A percentile compares a stretch with the other conserved stretches of the same genome.
Evolutionary conservation across 257 asterid genomes (phyloP).

Genomic region (Pogostemon cablin): DNA sequence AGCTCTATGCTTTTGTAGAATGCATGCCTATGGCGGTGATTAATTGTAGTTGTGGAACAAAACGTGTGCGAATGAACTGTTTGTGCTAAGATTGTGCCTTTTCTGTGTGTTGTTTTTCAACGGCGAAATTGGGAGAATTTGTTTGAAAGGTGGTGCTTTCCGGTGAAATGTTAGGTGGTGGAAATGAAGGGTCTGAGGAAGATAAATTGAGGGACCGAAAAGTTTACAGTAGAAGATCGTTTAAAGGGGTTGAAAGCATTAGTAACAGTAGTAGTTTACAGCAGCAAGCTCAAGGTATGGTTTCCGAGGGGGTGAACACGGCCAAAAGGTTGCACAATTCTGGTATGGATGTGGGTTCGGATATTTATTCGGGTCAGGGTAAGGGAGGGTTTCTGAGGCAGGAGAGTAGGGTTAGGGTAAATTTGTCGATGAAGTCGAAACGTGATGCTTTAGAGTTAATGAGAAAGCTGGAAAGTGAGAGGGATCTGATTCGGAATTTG

Average conservation of each 20-base stretch:
- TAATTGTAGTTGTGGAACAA: conserved; percentile 10
- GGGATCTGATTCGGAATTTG: conserved; percentile 62
- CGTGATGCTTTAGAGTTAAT: conserved; percentile 64
- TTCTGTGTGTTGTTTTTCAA: conserved; percentile 22
- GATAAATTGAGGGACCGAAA: conserved; percentile 58
- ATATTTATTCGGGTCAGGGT: conserved; percentile 48
- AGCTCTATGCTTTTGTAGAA: neutral
- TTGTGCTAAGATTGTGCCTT: conserved; percentile 24
- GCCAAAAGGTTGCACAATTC: conserved; percentile 36
- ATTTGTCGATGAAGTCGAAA: conserved; percentile 64
- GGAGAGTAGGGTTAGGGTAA: conserved; percentile 62
- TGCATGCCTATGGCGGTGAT: conserved; percentile 7
- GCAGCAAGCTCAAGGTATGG: conserved; percentile 41
- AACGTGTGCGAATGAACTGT: conserved; percentile 12
- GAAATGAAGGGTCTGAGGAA: conserved; percentile 59
- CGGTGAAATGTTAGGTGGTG: conserved; percentile 52
- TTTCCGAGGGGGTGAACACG: conserved; percentile 45
- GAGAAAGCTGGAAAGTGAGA: conserved; percentile 77
- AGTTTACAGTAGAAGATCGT: conserved; percentile 67
- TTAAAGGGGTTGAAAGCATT: conserved; percentile 55
- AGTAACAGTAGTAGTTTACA: conserved; percentile 38
- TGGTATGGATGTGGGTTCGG: conserved; percentile 48
- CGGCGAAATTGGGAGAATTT: conserved; percentile 19
- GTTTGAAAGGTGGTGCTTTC: conserved; percentile 34
- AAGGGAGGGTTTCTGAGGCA: conserved; percentile 51